Conservation (phyloP, 768 basidiomycete genomes). For the Hortiboletus flavorubellus region DNA sequence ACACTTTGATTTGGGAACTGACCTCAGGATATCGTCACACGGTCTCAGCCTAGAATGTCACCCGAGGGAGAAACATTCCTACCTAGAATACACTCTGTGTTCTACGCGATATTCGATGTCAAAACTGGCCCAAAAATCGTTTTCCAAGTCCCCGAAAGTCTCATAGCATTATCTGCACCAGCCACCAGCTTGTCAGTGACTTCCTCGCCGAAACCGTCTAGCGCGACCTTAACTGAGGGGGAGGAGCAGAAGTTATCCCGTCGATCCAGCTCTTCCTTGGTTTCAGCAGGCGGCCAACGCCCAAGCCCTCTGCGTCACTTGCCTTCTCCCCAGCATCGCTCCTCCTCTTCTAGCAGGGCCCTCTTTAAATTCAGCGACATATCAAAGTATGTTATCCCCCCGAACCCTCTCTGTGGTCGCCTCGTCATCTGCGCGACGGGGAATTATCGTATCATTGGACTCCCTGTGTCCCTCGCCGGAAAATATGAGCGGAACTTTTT, state of each 20-base stretch:
- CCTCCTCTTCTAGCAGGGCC: conserved; percentile 46
- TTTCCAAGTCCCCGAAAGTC: conserved; percentile 91
- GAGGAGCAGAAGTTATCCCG: conserved; percentile 42
- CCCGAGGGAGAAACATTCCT: conserved; percentile 66
- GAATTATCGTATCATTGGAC: conserved; percentile 85
- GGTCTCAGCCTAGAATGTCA: conserved; percentile 29
- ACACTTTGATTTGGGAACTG: background rate
- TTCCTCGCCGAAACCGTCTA: conserved; percentile 35
- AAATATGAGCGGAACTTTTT: conserved; percentile 86
- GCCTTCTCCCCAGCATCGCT: conserved; percentile 45
- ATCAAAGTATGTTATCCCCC: conserved; percentile 92
- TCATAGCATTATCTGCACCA: conserved; percentile 53
- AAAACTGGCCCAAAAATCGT: conserved; percentile 84
- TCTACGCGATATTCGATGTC: conserved; percentile 92
- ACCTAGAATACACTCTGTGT: conserved; percentile 79
- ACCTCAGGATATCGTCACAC: no score
- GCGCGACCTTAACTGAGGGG: conserved; percentile 26
- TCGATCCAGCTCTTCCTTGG: conserved; percentile 50
- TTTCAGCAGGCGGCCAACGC: conserved; percentile 45
- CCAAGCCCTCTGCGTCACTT: conserved; percentile 40
- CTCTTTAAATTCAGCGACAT: conserved; percentile 91
- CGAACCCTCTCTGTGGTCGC: conserved; percentile 77
- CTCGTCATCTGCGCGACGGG: conserved; percentile 84
- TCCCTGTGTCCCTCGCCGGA: conserved; percentile 77
- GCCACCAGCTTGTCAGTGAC: conserved; percentile 28